These are phyloP conservation scores for Diaporthe nobilis DNA, from an alignment of 2,329 filamentous ascomycete species.

Conservation along the genomic window DNA sequence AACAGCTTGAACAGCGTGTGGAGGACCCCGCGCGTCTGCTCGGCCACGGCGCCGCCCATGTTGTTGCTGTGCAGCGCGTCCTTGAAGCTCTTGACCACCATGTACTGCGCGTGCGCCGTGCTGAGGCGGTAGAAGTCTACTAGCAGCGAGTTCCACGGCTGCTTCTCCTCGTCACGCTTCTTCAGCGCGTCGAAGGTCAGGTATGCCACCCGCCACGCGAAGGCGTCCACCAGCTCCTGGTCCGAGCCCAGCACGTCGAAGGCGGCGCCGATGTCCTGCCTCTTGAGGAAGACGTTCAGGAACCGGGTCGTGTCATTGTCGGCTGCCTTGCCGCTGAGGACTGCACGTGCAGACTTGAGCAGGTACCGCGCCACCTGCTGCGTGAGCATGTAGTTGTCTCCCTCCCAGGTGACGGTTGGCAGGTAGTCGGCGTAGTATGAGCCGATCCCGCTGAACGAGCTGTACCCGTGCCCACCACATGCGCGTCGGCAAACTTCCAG, in stretches of 20 bases:
- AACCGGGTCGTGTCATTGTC: slow-evolving; percentile 78
- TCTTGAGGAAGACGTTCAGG: slow-evolving; percentile 73
- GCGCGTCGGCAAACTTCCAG: slow-evolving; percentile 82
- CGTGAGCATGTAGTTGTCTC: slow-evolving; percentile 87
- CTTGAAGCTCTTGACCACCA: slow-evolving; percentile 82
- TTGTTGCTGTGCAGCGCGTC: slow-evolving; percentile 57
- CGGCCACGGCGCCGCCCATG: slow-evolving; percentile 66
- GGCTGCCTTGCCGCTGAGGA: slow-evolving; percentile 72
- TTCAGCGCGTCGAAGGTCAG: slow-evolving; percentile 82
- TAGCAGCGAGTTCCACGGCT: slow-evolving; percentile 82
- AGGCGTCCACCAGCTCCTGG: slow-evolving; percentile 79
- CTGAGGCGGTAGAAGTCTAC: slow-evolving; percentile 84
- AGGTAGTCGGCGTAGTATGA: slow-evolving; percentile 83
- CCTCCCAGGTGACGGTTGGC: slow-evolving; percentile 79
- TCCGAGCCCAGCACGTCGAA: slow-evolving; percentile 82
- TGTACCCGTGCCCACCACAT: slow-evolving; percentile 84
- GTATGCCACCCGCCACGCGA: slow-evolving; percentile 81
- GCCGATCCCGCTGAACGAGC: slow-evolving; percentile 81
- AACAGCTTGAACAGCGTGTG: slow-evolving; percentile 88
- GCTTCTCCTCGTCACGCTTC: slow-evolving; percentile 81
- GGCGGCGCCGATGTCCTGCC: slow-evolving; percentile 78
- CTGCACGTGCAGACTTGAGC: slow-evolving; percentile 80
- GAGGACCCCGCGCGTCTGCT: slow-evolving; percentile 70
- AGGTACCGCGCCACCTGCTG: slow-evolving; percentile 85
- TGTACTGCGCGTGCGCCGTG: slow-evolving; percentile 82